phyloP scores from a whole-genome alignment of 768 basidiomycete species.

The Lactifluus hygrophoroides region DNA sequence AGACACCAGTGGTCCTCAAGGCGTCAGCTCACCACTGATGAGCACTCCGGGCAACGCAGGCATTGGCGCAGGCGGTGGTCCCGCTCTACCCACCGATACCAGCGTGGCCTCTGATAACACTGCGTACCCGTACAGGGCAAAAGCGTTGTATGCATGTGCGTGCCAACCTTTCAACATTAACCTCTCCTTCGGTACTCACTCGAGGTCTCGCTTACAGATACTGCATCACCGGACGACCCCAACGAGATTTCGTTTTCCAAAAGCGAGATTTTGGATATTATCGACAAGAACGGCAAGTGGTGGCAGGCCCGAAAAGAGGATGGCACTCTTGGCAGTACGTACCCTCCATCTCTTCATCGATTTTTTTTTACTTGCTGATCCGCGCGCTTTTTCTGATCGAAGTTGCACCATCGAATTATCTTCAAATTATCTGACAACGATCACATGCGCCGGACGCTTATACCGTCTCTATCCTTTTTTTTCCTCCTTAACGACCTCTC shows the following conservation, averaged over 20 bases:
- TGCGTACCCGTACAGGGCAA: conserved; percentile 63
- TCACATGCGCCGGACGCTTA: conserved; percentile 8
- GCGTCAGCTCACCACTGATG: conserved; percentile 55
- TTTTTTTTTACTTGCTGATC: background rate
- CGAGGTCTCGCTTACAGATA: conserved; percentile 45
- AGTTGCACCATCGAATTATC: conserved; percentile 85
- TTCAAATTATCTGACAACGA: conserved; percentile 49
- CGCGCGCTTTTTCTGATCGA: background rate
- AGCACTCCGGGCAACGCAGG: conserved; percentile 53
- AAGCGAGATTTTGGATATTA: conserved; percentile 85
- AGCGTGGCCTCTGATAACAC: conserved; percentile 28
- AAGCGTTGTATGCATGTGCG: conserved; percentile 82
- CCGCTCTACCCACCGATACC: conserved; percentile 20
- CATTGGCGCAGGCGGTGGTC: conserved; percentile 44
- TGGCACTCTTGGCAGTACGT: conserved; percentile 71
- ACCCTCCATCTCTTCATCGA: conserved; percentile 8
- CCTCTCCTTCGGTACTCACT: background rate
- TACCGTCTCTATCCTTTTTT: background rate
- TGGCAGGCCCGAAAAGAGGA: conserved; percentile 83
- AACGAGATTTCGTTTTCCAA: conserved; percentile 93
- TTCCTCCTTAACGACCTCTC: background rate
- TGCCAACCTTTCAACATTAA: background rate
- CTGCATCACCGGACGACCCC: conserved; percentile 89
- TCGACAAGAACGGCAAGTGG: conserved; percentile 92
- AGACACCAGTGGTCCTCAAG: conserved; percentile 34